Conservation (phyloP, 441 rosid genomes). For the Syzygium malaccense region DNA sequence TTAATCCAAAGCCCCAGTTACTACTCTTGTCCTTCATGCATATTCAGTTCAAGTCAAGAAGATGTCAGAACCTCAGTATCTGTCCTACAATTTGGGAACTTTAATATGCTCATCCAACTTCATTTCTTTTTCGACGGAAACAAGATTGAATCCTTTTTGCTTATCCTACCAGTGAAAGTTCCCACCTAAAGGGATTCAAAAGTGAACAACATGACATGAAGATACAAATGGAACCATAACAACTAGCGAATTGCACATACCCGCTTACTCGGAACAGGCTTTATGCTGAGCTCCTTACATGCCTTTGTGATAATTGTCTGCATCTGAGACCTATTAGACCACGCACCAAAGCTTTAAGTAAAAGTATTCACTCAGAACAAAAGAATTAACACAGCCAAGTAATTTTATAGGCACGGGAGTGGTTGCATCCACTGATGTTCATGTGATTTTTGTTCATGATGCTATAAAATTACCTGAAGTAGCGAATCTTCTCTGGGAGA, state of each 20-base stretch:
- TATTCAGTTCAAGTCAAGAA: neutral
- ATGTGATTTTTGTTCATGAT: too few relatives aligned
- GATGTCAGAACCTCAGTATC: neutral
- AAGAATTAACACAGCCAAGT: neutral
- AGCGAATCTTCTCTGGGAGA: slow-evolving; percentile 67
- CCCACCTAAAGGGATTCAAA: neutral
- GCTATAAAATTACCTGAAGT: slow-evolving; percentile 52
- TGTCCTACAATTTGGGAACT: neutral
- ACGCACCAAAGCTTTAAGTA: neutral
- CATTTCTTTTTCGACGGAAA: neutral
- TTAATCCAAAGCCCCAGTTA: neutral
- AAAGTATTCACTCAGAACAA: neutral
- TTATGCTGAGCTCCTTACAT: slow-evolving; percentile 78
- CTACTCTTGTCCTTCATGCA: neutral
- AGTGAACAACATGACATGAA: neutral
- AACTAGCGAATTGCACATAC: slow-evolving; percentile 24
- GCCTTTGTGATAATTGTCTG: slow-evolving; percentile 90
- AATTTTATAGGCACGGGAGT: neutral
- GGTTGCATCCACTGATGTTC: neutral
- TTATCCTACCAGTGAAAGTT: neutral
- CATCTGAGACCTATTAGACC: slow-evolving; percentile 76
- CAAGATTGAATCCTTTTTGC: neutral
- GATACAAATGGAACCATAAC: neutral
- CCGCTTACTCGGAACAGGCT: slow-evolving; percentile 81
- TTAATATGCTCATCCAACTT: neutral